phyloP scores from a whole-genome alignment of 1,284 basidiomycete species.

The Trichosporon ovoides region DNA sequence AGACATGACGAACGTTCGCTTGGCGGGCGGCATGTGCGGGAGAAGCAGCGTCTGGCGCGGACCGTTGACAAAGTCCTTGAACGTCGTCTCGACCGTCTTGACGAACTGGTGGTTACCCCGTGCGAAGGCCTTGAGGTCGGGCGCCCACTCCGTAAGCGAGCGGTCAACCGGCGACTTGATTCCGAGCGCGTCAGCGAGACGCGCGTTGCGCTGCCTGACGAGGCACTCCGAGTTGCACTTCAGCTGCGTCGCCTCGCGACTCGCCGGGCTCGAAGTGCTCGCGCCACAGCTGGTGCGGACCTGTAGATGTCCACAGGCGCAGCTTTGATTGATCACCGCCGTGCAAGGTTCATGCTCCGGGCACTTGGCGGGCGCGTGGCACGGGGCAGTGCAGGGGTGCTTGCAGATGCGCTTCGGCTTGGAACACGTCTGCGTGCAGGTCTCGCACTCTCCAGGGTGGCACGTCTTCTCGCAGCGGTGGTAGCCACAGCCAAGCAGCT shows the following conservation, averaged over 20 bases:
- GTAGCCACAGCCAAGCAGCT: slow-evolving; percentile 71
- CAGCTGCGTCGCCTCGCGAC: slow-evolving; percentile 51
- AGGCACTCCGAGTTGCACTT: slow-evolving; percentile 76
- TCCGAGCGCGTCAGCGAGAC: slow-evolving; percentile 79
- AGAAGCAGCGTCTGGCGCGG: slow-evolving; percentile 66
- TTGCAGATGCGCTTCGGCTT: slow-evolving; percentile 74
- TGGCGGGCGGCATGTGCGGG: slow-evolving; percentile 68
- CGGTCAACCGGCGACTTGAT: slow-evolving; percentile 54
- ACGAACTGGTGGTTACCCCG: slow-evolving; percentile 62
- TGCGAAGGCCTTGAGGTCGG: slow-evolving; percentile 61
- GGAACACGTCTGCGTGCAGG: slow-evolving; percentile 68
- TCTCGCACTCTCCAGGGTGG: slow-evolving; percentile 70
- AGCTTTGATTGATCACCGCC: slow-evolving; percentile 58
- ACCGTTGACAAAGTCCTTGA: slow-evolving; percentile 67
- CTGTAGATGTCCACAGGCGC: slow-evolving; percentile 72
- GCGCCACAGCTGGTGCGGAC: slow-evolving; percentile 66
- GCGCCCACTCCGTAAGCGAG: slow-evolving; percentile 55
- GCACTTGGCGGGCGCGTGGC: slow-evolving; percentile 80
- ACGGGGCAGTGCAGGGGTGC: slow-evolving; percentile 68
- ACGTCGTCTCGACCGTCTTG: slow-evolving; percentile 66
- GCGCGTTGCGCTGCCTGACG: slow-evolving; percentile 74
- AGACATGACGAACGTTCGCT: slow-evolving; percentile 69
- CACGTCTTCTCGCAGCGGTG: slow-evolving; percentile 75
- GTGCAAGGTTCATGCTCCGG: slow-evolving; percentile 71
- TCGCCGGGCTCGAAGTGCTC: slow-evolving; percentile 52